Base-by-base conservation (phyloP, 2,329 filamentous ascomycete genomes). In the Neophaeococcomyces aloes region DNA sequence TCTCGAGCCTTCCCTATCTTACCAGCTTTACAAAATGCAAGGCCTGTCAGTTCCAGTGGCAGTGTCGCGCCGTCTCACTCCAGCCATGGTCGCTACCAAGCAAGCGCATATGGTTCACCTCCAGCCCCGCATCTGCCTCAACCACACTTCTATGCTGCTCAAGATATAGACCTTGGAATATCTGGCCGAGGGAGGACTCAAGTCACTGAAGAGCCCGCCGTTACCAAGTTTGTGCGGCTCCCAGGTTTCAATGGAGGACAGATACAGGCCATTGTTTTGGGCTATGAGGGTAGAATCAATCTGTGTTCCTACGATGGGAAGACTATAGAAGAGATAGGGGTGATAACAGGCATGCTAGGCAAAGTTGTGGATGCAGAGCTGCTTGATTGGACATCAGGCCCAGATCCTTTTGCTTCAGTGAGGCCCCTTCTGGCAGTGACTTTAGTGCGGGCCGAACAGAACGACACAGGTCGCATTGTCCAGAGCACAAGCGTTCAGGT, bases 361-460 rank as follows among this genome's bases (percentile, higher is more conserved):
- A 79, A 79, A 17, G 84, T 95, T 1, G 70, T 86, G 50, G 75
- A 83, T 51, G 88, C 88, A 43, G 94, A 89, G 62, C 78, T 95
- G 18, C 63, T 95, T 38, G 80, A 84, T 1, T 86, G 81, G 74
- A 75, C 70, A 14, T 63, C 72, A 19, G 61, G 67, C 6, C 66
- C 67, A 39, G 75, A 80, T 42, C 67, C 67, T 0, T 59, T 71
- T 27, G 65, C 71, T 7, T 66, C 71, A 11, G 64, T 76, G 14
- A 78, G 81, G 47, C 86, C 88, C 5, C 69, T 95, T 38, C 73
- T 95, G 38, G 87, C 80, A 34, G 72, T 94, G 14, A 77, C 87
- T 13, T 59, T 94, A 3, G 87, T 87, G 0, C 85, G 85, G 1
- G 72, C 79, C 17, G 44, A 42, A 18, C 13, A 27, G 14, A 4